Evolutionary conservation across 345 rosid species (phyloP).

Genomic region (Eutrema heterophyllum): DNA sequence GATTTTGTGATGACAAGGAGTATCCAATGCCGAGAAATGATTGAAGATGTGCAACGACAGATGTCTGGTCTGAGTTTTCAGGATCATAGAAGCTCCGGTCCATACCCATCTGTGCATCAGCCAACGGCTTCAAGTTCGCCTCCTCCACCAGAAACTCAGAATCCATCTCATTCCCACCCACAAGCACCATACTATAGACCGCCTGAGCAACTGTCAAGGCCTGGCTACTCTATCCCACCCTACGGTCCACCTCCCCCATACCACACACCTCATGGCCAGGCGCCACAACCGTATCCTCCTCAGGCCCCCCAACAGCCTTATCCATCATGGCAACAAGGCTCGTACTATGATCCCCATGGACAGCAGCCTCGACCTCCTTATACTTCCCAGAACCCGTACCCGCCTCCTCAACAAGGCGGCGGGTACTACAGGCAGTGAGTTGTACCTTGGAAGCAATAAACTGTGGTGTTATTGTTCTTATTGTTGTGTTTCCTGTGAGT

Average conservation of each 20-base stretch:
- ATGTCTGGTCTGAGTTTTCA: conserved; percentile 91
- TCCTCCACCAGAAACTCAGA: conserved; percentile 54
- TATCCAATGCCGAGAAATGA: conserved; percentile 97
- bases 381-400: conserved; percentile 60
- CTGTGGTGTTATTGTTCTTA: neutral
- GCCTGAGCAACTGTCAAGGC: conserved; percentile 54
- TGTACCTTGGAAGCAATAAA: conserved; percentile 15
- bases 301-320: conserved; percentile 62
- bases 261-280: conserved; percentile 40
- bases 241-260: conserved; percentile 62
- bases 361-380: conserved; percentile 96
- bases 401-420: conserved; percentile 68
- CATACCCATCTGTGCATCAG: conserved; percentile 69
- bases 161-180: conserved; percentile 38
- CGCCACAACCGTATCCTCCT: conserved; percentile 53
- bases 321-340: conserved; percentile 91
- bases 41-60: conserved; percentile 89
- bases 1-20: conserved; percentile 97
- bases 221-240: conserved; percentile 53
- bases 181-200: conserved; percentile 64
- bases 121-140: conserved; percentile 43
- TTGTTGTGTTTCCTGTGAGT: conserved; percentile 23
- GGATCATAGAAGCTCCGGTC: conserved; percentile 58
- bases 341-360: conserved; percentile 69
- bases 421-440: conserved; percentile 72